These are phyloP conservation scores for Sanghuangporus sanghuang DNA, from an alignment of 1,284 basidiomycete species.

Conservation along the genomic window DNA sequence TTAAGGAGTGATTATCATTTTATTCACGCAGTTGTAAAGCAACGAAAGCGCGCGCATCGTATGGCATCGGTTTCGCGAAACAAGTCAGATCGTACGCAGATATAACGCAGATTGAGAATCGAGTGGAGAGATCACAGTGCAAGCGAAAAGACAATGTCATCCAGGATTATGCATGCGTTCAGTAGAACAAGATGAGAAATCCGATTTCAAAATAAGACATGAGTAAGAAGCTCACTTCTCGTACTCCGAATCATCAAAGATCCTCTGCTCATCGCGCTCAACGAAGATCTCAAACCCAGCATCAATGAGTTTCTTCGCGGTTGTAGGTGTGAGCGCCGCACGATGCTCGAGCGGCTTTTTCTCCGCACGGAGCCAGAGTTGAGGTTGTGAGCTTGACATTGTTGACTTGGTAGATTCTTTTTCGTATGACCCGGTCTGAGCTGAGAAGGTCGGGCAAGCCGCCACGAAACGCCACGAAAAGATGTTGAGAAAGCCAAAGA, in stretches of 20 bases:
- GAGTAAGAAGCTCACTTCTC: constrained; percentile 65
- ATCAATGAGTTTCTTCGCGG: constrained; percentile 86
- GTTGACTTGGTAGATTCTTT: background rate
- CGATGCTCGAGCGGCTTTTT: constrained; percentile 93
- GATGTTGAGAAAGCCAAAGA: background rate
- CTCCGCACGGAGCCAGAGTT: constrained; percentile 90
- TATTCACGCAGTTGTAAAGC: background rate
- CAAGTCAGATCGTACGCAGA: background rate
- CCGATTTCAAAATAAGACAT: background rate
- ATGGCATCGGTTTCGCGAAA: background rate
- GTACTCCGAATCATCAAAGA: constrained; percentile 94
- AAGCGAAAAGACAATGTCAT: background rate
- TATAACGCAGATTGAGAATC: background rate
- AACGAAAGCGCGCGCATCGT: background rate
- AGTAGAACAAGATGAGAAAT: background rate
- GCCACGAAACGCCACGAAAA: background rate
- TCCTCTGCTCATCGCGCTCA: constrained; percentile 91
- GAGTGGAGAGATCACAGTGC: constrained; percentile 5
- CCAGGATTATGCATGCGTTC: background rate
- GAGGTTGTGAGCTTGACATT: constrained; percentile 7
- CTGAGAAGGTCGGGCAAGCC: background rate
- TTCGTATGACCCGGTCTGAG: background rate
- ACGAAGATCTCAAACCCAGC: constrained; percentile 90
- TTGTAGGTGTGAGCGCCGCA: constrained; percentile 90
- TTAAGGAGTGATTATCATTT: background rate